Percentiles rank a stretch among this genome's conserved stretches.
Conservation (phyloP, 495 filamentous ascomycete species). For the Penicillium tannophilum region DNA sequence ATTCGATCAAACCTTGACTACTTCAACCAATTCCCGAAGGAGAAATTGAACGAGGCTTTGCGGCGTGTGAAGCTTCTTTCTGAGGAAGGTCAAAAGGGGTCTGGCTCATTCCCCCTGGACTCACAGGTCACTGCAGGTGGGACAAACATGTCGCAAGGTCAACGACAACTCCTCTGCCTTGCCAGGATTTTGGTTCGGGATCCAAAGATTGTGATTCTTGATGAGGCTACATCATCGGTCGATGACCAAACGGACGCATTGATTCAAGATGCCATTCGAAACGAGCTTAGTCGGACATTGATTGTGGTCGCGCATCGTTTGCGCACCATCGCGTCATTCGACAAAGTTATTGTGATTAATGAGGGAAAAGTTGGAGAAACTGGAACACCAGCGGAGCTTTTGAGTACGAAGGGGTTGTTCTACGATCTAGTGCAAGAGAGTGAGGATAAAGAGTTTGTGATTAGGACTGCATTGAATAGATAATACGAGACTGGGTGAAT, state of each 20-base stretch:
- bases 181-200: neutral
- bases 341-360: neutral
- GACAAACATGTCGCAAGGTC: neutral
- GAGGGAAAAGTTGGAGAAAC: neutral
- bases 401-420: neutral
- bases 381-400: neutral
- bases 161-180: neutral
- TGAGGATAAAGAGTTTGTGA: too few species aligned
- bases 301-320: neutral
- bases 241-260: neutral
- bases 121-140: neutral
- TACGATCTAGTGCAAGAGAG: neutral
- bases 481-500: too few species aligned
- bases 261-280: neutral
- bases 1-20: slow-evolving; percentile 1
- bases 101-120: neutral
- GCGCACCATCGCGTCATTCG: neutral
- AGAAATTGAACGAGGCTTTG: neutral
- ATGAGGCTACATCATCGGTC: neutral
- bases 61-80: neutral
- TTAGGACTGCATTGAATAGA: too few species aligned
- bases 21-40: too few species aligned
- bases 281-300: neutral
- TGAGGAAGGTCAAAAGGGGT: neutral
- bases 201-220: neutral